Percentiles rank a stretch among this genome's conserved stretches.
These are phyloP conservation scores for Fusarium mundagurra DNA, from an alignment of 2,329 filamentous ascomycete genomes.

Conservation along the genomic window DNA sequence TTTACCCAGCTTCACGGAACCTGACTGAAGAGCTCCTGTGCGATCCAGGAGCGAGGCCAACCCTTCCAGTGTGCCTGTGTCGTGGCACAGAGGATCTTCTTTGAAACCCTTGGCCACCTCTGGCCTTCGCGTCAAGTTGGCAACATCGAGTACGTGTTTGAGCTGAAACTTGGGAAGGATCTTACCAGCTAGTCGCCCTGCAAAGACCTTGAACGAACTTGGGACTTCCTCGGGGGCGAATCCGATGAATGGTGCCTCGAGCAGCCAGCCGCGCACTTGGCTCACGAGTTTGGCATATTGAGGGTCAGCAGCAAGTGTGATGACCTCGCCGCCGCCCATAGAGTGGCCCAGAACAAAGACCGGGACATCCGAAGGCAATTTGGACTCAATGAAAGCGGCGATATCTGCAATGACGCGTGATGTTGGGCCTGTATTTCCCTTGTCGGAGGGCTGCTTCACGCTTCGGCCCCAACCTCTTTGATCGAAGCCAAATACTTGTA, in stretches of 20 bases:
- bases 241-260: slow-evolving; percentile 82
- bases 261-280: slow-evolving; percentile 76
- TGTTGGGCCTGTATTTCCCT: slow-evolving; percentile 80
- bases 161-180: slow-evolving; percentile 76
- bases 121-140: slow-evolving; percentile 73
- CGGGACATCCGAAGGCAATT: slow-evolving; percentile 66
- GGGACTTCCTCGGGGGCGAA: slow-evolving; percentile 75
- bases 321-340: slow-evolving; percentile 85
- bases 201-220: slow-evolving; percentile 66
- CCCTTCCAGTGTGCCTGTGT: slow-evolving; percentile 87
- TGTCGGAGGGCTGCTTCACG: slow-evolving; percentile 68
- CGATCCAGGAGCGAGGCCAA: slow-evolving; percentile 82
- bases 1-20: slow-evolving; percentile 61
- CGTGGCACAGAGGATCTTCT: slow-evolving; percentile 78
- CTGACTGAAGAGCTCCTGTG: slow-evolving; percentile 67
- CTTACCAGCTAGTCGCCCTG: slow-evolving; percentile 73
- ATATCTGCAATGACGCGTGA: slow-evolving; percentile 79
- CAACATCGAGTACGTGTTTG: slow-evolving; percentile 70
- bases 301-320: slow-evolving; percentile 66
- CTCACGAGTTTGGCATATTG: slow-evolving; percentile 63
- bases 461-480: slow-evolving; percentile 90
- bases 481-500: slow-evolving; percentile 82
- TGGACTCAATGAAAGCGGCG: slow-evolving; percentile 74
- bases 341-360: slow-evolving; percentile 90
- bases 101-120: slow-evolving; percentile 68